Evolutionary conservation across 2,329 filamentous ascomycete genomes (phyloP).

Genomic region (Emergomyces africanus): DNA sequence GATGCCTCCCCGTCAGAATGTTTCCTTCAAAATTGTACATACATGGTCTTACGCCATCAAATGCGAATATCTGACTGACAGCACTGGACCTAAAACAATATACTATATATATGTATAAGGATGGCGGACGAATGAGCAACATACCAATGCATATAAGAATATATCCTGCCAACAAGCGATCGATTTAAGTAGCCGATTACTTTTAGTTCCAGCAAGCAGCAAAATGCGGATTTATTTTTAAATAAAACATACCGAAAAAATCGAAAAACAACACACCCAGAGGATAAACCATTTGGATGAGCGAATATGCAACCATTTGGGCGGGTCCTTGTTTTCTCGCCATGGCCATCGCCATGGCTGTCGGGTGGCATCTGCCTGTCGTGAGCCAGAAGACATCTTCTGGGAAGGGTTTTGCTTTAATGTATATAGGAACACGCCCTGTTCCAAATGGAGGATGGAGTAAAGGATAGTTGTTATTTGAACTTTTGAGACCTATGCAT

Average conservation of each 20-base stretch:
- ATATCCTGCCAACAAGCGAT: not conserved
- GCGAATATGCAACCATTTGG: not conserved
- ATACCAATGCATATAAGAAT: conserved; percentile 5
- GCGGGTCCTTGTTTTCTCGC: not conserved
- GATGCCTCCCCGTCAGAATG: not conserved
- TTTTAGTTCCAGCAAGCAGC: not conserved
- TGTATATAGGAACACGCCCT: not conserved
- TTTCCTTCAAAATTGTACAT: not conserved
- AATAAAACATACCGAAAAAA: conserved; percentile 3
- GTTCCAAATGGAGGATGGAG: no score
- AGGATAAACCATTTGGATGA: conserved; percentile 4
- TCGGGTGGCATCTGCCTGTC: not conserved
- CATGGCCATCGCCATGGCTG: not conserved
- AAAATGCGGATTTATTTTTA: no score
- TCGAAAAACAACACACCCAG: conserved; percentile 2
- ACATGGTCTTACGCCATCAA: no score
- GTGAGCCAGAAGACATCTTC: not conserved
- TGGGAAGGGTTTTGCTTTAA: not conserved
- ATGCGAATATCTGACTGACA: no score
- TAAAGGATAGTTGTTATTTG: no score
- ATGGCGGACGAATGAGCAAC: not conserved
- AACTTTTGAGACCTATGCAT: not conserved
- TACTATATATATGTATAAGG: no score
- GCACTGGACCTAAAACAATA: no score
- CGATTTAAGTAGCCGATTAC: not conserved